phyloP scores from a whole-genome alignment of 805 yeast species.

The Lachancea cidri region DNA sequence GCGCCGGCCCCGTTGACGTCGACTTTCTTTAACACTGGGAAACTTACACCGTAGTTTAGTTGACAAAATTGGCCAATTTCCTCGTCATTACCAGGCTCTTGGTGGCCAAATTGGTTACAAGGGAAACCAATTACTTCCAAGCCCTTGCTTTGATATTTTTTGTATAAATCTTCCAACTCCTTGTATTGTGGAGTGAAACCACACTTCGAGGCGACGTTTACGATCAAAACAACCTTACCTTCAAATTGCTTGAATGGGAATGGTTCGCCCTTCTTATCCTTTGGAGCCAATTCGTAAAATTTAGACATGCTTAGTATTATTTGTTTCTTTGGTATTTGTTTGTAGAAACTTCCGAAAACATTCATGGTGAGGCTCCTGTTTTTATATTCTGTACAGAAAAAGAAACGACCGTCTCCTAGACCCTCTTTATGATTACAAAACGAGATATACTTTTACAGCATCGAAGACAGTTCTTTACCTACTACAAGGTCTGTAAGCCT shows the following conservation, averaged over 20 bases:
- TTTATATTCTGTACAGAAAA: too few species aligned
- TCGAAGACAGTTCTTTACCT: not conserved
- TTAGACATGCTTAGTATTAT: slow-evolving; percentile 25
- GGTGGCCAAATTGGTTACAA: slow-evolving; percentile 80
- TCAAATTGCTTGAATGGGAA: slow-evolving; percentile 56
- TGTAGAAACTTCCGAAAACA: too few species aligned
- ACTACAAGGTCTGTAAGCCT: not conserved
- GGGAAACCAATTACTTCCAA: slow-evolving; percentile 79
- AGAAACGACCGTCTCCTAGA: not conserved
- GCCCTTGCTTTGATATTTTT: slow-evolving; percentile 58
- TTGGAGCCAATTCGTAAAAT: slow-evolving; percentile 63
- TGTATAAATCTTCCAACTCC: slow-evolving; percentile 63
- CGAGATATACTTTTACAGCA: too few species aligned
- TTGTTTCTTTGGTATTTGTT: not conserved
- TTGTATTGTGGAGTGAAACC: slow-evolving; percentile 71
- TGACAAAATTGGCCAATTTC: slow-evolving; percentile 72
- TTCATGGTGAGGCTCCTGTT: too few species aligned
- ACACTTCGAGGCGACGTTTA: slow-evolving; percentile 86
- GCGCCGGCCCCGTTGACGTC: slow-evolving; percentile 84
- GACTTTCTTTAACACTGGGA: slow-evolving; percentile 82
- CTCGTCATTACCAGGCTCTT: slow-evolving; percentile 66
- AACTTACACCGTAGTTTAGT: slow-evolving; percentile 80
- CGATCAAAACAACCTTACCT: slow-evolving; percentile 78
- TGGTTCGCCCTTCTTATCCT: slow-evolving; percentile 52
- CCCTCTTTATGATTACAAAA: too few species aligned